phyloP scores from a whole-genome alignment of 352 stramenopile species.

The Phytopythium oedochilum region DNA sequence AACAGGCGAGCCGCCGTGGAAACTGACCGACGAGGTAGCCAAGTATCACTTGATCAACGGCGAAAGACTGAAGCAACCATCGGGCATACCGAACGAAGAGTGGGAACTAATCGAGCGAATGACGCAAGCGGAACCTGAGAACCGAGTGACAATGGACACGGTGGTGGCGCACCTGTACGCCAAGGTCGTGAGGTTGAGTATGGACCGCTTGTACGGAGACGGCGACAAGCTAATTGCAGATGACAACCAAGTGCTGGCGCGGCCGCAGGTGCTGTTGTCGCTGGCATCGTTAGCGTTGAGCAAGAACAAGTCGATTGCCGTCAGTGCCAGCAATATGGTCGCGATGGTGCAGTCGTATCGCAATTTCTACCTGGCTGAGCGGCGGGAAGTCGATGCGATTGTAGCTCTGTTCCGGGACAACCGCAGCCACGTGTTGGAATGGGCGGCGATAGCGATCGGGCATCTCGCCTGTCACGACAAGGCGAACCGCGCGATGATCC shows the following conservation, averaged over 20 bases:
- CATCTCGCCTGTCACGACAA: neutral
- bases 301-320: neutral
- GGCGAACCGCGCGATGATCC: neutral
- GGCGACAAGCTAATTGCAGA: neutral
- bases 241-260: neutral
- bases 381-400: neutral
- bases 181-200: neutral
- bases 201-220: neutral
- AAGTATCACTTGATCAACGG: conserved; percentile 3
- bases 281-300: neutral
- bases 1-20: conserved; percentile 15
- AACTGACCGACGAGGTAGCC: conserved; percentile 5
- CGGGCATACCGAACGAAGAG: conserved; percentile 4
- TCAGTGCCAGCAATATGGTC: neutral
- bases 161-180: neutral
- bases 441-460: neutral
- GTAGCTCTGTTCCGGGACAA: neutral
- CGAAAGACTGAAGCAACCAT: neutral
- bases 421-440: neutral
- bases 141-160: neutral
- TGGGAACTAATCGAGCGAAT: conserved; percentile 17
- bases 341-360: neutral
- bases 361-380: neutral
- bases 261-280: neutral
- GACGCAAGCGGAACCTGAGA: conserved; percentile 2